Evolutionary conservation across 768 basidiomycete species (phyloP).

Genomic region (Tricholoma bakamatsutake): DNA sequence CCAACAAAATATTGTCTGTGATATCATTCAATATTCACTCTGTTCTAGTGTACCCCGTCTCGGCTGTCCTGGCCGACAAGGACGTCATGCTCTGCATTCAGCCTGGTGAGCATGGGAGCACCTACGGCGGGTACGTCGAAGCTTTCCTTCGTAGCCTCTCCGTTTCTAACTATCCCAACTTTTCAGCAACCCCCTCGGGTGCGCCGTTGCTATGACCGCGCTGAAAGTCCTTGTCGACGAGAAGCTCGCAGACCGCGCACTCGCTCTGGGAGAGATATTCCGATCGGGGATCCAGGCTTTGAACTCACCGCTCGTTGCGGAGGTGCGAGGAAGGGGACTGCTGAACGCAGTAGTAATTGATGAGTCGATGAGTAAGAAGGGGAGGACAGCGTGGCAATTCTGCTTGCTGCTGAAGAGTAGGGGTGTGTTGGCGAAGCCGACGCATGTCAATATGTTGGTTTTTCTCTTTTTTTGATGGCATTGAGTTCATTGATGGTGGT

Average conservation of each 20-base stretch:
- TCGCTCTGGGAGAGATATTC: constrained; percentile 76
- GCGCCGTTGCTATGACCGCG: constrained; percentile 93
- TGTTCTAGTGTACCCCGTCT: constrained; percentile 84
- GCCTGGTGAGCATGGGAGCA: constrained; percentile 94
- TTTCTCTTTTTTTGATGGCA: neutral
- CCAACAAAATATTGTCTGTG: neutral
- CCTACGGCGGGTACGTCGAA: constrained; percentile 79
- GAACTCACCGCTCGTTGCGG: constrained; percentile 64
- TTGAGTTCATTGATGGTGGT: neutral
- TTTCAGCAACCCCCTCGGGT: constrained; percentile 84
- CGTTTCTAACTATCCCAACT: constrained; percentile 1
- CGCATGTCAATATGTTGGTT: constrained; percentile 90
- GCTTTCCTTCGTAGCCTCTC: neutral
- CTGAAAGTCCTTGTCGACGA: constrained; percentile 89
- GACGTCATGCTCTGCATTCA: constrained; percentile 93
- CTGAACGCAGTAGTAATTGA: constrained; percentile 94
- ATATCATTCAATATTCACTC: neutral
- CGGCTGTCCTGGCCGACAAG: constrained; percentile 85
- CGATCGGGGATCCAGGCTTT: constrained; percentile 54
- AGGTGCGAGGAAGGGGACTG: constrained; percentile 82
- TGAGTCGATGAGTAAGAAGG: constrained; percentile 68
- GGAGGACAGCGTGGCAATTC: constrained; percentile 91
- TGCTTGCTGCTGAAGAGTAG: constrained; percentile 89
- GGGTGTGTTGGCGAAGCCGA: constrained; percentile 93
- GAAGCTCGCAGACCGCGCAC: constrained; percentile 75